Base-by-base conservation (phyloP, 2,329 filamentous ascomycete species). In the Teratosphaeria gauchensis region DNA sequence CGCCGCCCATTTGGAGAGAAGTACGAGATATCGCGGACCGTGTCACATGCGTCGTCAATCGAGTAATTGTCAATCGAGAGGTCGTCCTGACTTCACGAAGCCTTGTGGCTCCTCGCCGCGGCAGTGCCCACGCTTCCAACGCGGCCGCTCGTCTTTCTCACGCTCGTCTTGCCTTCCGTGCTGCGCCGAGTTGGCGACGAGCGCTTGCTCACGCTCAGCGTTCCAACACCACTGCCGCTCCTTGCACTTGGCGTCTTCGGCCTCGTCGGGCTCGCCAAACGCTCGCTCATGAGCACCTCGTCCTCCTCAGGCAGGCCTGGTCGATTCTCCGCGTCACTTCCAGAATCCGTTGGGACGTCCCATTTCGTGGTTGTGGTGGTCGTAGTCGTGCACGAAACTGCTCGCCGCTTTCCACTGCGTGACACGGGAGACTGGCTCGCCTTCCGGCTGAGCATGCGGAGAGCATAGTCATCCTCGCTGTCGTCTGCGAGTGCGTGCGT, bases 391-490 rank as follows among this genome's bases (percentile, higher is more conserved):
- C 90, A 88, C 72, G 88, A 91, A 58, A 88, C 82, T 0, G 90
- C 88, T 54, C 89, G 81, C 57, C 79, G 75, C 75, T 85, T 87
- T 59, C 85, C 83, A 66, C 78, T 80, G 59, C 77, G 82, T 35
- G 70, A 68, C 21, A 70, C 68, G 0, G 81, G 88, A 57, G 82
- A 87, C 64, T 82, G 83, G 21, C 82, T 87, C 46, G 76, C 77
- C 76, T 86, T 89, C 66, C 81, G 86, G 59, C 84, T 83, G 32
- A 79, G 82, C 80, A 90, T 84, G 55, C 90, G 87, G 53, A 95
- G 76, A 67, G 84, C 83, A 71, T 96, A 90, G 69, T 95, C 91
- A 60, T 95, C 90, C 61, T 96, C 91, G 21, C 87, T 88, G 70
- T 94, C 89, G 55, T 92, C 87, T 53, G 76, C 69, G 51, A 62